Evolutionary conservation across 1,284 basidiomycete genomes (phyloP), one percentile per base, ranked within the genome.

Genomic region (Singerocomus rubriflavus): DNA sequence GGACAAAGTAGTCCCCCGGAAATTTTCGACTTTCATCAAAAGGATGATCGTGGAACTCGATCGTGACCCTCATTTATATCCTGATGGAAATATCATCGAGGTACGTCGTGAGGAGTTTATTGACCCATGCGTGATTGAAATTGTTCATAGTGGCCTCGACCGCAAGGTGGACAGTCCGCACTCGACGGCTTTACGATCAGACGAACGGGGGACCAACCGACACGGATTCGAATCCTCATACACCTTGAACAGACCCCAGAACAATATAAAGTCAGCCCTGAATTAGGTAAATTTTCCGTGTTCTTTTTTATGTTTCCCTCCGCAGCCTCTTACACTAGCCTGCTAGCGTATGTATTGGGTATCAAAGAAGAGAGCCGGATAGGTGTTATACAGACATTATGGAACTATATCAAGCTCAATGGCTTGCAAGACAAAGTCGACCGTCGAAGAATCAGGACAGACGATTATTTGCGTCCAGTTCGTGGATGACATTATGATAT

Each of bases 401-500:
- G 95, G 95, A 90, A 88, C 61, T 94, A 97, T 61, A 89, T 98
- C 71, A 96, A 96, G 68, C 73, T 87, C 16, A 79, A 90, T 54
- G 84, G 85, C 21, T 76, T 98, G 16, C 91, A 97, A 69, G 93
- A 98, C 69, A 94, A 95, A 64, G 83, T 85, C 0, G 93, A 98
- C 69, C 80, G 88, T 50, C 82, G 88, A 41, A 72, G 86, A 47
- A 82, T 98, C 53, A 82, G 84, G 37, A 79, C 87, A 2, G 89
- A 98, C 56, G 86, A 85, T 5, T 80, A 80, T 44, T 70, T 96
- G 43, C 76, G 78, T 65, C 73, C 76, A 0, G 88, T 89, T 61
- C 47, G 79, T 73, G 32, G 31, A 40, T 16, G 25, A 17, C 29
- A 31, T 52, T 48, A 12, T 38, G 35, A 17, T 31, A 31, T 12